Base-by-base conservation (phyloP, 495 filamentous ascomycete species). In the Letharia lupina region DNA sequence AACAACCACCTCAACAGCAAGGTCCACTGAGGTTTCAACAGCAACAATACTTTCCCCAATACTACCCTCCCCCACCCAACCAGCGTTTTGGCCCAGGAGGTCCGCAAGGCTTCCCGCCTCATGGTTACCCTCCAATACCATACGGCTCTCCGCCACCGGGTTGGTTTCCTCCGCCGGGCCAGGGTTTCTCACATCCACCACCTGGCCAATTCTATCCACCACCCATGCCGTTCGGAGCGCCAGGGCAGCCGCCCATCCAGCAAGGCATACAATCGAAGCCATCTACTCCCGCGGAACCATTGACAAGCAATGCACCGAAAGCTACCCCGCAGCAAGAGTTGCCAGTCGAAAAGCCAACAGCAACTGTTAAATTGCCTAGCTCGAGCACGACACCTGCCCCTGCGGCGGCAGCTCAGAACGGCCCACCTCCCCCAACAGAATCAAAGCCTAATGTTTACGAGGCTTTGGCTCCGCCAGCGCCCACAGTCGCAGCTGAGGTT, bases 131-230 rank as follows among this genome's bases (percentile, higher is more conserved):
- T 44, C 82, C 81, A 48, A 82, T 84, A 77, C 84, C 82, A 35
- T 86, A 86, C 72, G 86, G 86, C 61, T 80, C 83, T 57, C 89
- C 85, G 15, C 86, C 83, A 62, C 88, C 86, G 28, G 88, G 86
- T 58, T 96, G 91, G 91, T 91, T 85, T 75, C 87, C 86, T 72
- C 88, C 83, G 39, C 86, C 90, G 15, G 87, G 86, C n/a, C 91
- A 92, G 74, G 87, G 87, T 12, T 96, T 92, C 71, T 87, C 85
- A 48, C 84, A 81, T 48, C 79, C 74, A 47, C 70, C 74, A 18
- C 82, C 85, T 31, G 86, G 84, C 61, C 88, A 86, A 54, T 82
- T 81, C 66, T 79, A 69, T 48, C 73, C 75, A 62, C 76, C 76
- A 47, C 81, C 82, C 41, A 76, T 81, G 70, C 82, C 81, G 48